These are phyloP conservation scores for Fusarium sp. DNA, from an alignment of 2,329 filamentous ascomycete species.

Conservation along the genomic window DNA sequence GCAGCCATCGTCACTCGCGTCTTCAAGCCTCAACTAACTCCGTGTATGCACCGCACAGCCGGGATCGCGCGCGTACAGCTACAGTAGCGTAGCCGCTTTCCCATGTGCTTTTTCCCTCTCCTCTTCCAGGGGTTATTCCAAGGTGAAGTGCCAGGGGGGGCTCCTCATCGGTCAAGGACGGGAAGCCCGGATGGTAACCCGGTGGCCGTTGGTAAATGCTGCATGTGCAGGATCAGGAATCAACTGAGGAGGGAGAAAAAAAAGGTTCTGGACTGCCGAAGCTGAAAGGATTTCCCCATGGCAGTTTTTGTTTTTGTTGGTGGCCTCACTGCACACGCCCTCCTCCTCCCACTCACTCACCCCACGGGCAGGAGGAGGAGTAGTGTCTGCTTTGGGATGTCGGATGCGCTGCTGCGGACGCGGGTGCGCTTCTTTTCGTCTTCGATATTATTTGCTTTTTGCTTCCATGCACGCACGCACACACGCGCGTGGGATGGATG, in stretches of 20 bases:
- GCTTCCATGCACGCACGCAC: neutral
- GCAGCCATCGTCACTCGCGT: neutral
- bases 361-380: neutral
- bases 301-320: neutral
- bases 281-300: neutral
- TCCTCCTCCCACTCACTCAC: neutral
- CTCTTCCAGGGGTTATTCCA: neutral
- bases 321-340: slow-evolving; percentile 8
- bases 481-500: neutral
- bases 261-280: slow-evolving; percentile 4
- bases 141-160: neutral
- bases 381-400: neutral
- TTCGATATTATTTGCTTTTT: slow-evolving; percentile 3
- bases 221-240: slow-evolving; percentile 2
- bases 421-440: neutral
- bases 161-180: neutral
- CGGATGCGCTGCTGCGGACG: slow-evolving; percentile 5
- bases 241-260: no score
- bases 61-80: neutral
- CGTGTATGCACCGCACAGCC: slow-evolving; percentile 1
- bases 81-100: slow-evolving; percentile 8
- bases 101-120: neutral
- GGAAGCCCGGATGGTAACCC: slow-evolving; percentile 2
- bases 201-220: neutral
- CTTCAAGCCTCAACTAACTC: slow-evolving; percentile 1